Conservation (phyloP, 2,329 filamentous ascomycete genomes). For the Microascus cirrosus region DNA sequence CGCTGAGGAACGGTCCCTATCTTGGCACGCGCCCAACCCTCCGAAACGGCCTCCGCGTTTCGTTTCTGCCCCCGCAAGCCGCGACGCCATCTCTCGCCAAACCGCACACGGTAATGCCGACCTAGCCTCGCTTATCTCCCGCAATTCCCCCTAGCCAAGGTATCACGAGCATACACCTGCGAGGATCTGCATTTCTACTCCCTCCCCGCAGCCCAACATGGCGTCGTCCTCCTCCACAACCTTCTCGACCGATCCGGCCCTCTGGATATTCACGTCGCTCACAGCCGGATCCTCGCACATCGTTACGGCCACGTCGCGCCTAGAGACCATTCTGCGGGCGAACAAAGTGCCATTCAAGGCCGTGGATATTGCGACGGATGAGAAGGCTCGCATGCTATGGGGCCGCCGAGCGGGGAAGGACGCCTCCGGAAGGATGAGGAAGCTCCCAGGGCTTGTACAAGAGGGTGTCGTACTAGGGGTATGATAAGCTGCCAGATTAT, state of each 20-base stretch:
- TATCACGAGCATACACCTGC: not conserved
- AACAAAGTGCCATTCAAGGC: slow-evolving; percentile 92
- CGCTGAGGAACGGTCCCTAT: not conserved
- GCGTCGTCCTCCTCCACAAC: slow-evolving; percentile 13
- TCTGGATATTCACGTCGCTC: slow-evolving; percentile 94
- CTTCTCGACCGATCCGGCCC: slow-evolving; percentile 52
- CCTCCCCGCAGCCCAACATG: not conserved
- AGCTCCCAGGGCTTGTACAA: slow-evolving; percentile 82
- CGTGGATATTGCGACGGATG: slow-evolving; percentile 82
- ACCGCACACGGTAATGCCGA: not conserved
- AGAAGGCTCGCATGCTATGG: slow-evolving; percentile 82
- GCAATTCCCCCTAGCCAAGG: no score
- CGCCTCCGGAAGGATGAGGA: slow-evolving; percentile 49
- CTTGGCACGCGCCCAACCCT: not conserved
- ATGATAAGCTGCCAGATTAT: slow-evolving; percentile 25
- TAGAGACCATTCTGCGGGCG: slow-evolving; percentile 91
- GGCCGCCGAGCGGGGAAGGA: slow-evolving; percentile 72
- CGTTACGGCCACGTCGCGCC: slow-evolving; percentile 85
- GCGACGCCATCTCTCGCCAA: not conserved
- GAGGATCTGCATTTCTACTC: not conserved
- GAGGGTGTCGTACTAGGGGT: slow-evolving; percentile 78
- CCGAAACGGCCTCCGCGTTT: not conserved
- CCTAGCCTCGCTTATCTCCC: not conserved
- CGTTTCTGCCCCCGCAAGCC: not conserved
- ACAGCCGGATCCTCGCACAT: slow-evolving; percentile 94